Evolutionary conservation across 2,329 filamentous ascomycete species (phyloP), one percentile per base, ranked within the genome.

Genomic region (Chaetomiaceae sp.): DNA sequence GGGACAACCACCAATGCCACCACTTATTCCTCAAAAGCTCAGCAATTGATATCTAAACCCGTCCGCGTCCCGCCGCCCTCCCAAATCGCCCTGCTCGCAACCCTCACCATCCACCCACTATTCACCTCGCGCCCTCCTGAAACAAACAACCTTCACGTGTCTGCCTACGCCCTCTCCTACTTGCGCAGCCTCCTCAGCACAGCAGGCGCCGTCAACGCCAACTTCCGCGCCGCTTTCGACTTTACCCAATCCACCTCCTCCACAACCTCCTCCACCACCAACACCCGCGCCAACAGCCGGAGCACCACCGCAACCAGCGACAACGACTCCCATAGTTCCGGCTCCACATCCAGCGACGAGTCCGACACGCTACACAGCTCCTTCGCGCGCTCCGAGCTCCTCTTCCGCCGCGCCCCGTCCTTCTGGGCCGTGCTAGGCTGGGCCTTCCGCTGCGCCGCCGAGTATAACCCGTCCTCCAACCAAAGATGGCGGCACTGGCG

Each of bases 381-480:
- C 6, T 69, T 73, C 11, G 77, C 81, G 3, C 74, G 75, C 0
- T 79, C 79, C 42, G 71, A 73, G 39, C 85, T 87, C 27, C 59
- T 96, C 1, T 96, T 88, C 82, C 74, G 73, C 15, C 80, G 82
- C n/a, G 88, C 87, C 1, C 84, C 88, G 56, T 89, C 95, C 65
- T 95, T 97, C 64, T 99, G 94, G 90, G 81, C 84, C 38, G 81
- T 89, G 0, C 79, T 94, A 0, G 94, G 92, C 3, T 97, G 94
- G 94, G 87, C 89, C 0, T 91, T 97, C 68, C 94, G 92, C 66
- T 97, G 92, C 72, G 91, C 89, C 47, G 79, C 87, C 1, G 69
- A 80, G 29, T 77, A 92, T 31, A 6, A 5, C 25, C 25, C 25
- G 5, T 27, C 25, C 61, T 83, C 83, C 1, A 9, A 36, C 36